Evolutionary conservation across 2,329 filamentous ascomycete genomes (phyloP), one percentile per base, ranked within the genome.

Genomic region (Thielaviopsis euricoi): DNA sequence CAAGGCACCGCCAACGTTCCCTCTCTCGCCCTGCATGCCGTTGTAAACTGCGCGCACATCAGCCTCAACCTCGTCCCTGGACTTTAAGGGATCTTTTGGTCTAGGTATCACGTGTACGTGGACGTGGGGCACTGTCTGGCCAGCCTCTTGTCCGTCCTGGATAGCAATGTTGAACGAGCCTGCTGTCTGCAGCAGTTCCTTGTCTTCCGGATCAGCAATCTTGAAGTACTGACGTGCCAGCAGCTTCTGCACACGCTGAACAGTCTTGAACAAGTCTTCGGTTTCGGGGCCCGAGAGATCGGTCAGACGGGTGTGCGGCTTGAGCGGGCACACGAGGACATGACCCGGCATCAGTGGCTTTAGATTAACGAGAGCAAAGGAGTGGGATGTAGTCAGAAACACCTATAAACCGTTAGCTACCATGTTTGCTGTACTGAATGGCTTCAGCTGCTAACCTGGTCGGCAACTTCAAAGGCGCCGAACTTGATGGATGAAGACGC

Each of bases 301-400:
- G 55, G 82, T 80, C 58, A 97, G 78, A 54, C 88, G 86, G 53
- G 77, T 80, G 63, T 89, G 85, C 37, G 76, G 76, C 21, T 81
- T 78, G 12, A 56, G 37, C 0, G 93, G 89, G 63, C 87, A 95
- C 61, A 98, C 80, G 33, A 98, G 86, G 61, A 97, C 85, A 73
- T 98, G 93, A 59, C 93, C 93, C 0, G 90, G 89, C 1, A 96
- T 79, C 43, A 98, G 80, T 23, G 93, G 93, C 72, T 95, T 96
- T 68, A 97, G 81, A 73, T 98, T 98, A 59, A 97, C 90, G 62
- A 97, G 77, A 57, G 88, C 89, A 73, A 89, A 96, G 64, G 85
- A 87, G 65, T 86, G 77, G 0, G 80, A 76, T 1, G 90, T 95
- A 63, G 77, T 76, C 70, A 94, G 81, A 74, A 97, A 97, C 73